Evolutionary conservation across 345 rosid species (phyloP).

Genomic region (Angophora floribunda): DNA sequence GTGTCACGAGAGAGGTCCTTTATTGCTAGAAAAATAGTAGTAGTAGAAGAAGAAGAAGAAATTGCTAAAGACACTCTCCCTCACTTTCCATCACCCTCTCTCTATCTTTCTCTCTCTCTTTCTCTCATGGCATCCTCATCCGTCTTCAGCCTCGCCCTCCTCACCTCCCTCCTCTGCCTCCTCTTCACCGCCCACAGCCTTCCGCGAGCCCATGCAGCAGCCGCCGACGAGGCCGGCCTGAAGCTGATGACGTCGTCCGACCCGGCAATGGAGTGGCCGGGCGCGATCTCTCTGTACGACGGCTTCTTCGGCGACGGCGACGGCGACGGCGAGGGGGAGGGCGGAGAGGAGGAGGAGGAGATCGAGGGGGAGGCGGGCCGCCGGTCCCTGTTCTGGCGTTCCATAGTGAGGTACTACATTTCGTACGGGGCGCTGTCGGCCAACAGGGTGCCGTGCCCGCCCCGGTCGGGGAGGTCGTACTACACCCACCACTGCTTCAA

Average conservation of each 20-base stretch:
- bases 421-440: slow-evolving; percentile 91
- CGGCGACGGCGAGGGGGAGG: not conserved
- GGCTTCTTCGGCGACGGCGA: slow-evolving; percentile 3
- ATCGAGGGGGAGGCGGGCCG: slow-evolving; percentile 25
- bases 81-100: not conserved
- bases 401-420: slow-evolving; percentile 49
- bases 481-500: slow-evolving; percentile 77
- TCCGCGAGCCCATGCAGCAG: not conserved
- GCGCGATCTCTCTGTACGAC: not conserved
- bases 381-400: slow-evolving; percentile 65
- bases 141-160: not conserved
- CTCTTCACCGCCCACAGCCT: not conserved
- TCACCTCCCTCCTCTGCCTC: slow-evolving; percentile 2
- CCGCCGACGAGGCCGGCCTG: not conserved
- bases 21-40: not conserved
- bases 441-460: slow-evolving; percentile 80
- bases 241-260: not conserved
- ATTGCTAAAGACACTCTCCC: not conserved
- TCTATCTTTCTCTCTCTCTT: not conserved
- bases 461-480: slow-evolving; percentile 90
- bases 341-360: not conserved
- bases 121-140: not conserved
- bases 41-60: not conserved
- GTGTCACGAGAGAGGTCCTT: not conserved
- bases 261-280: slow-evolving; percentile 50